Base-by-base conservation (phyloP, 2,329 filamentous ascomycete genomes). In the Colletotrichum caudatum region DNA sequence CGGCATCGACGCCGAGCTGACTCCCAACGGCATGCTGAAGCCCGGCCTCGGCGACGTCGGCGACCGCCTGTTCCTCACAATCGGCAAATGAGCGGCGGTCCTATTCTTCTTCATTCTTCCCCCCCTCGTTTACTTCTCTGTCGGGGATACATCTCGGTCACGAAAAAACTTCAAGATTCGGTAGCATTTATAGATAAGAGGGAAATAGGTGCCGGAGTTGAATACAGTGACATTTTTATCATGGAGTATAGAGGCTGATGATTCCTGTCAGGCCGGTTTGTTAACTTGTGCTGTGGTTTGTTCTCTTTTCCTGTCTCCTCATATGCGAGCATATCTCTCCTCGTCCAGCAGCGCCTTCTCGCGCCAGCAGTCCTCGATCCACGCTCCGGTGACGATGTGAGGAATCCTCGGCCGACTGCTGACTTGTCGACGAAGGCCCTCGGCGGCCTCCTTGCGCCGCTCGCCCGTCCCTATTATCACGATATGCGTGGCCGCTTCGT, bases 21-120 rank as follows among this genome's bases (percentile, higher is more conserved):
- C 94, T 74, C 85, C 88, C n/a, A 87, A 86, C 74, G 95, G 95
- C 11, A 97, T 98, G 94, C 91, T 98, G 74, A 93, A 92, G 84
- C 95, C 95, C 0, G 95, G 95, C 0, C 78, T 98, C 74, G 95
- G 95, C 1, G 95, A 98, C 82, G 91, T 98, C 69, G 95, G 95
- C 1, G 95, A 98, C 82, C 86, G 95, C 61, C 81, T 98, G 81
- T 98, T 95, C 82, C 84, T 97, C 83, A 97, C 95, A 0, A 88
- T 95, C 80, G 95, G 94, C 29, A 97, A 97, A 81, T 97, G 79
- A 50, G 46, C 46, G 46, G n/a, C 4, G 29, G 29, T 3, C n/a
- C 23, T 23, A 11, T n/a, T n/a, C 20, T 46, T 46, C 20, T 11
- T n/a, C 18, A 3, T 46, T 9, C 5, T n/a, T 8, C 18, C 0